phyloP scores from a whole-genome alignment of 345 rosid species.

The Gossypium rotundifolium region DNA sequence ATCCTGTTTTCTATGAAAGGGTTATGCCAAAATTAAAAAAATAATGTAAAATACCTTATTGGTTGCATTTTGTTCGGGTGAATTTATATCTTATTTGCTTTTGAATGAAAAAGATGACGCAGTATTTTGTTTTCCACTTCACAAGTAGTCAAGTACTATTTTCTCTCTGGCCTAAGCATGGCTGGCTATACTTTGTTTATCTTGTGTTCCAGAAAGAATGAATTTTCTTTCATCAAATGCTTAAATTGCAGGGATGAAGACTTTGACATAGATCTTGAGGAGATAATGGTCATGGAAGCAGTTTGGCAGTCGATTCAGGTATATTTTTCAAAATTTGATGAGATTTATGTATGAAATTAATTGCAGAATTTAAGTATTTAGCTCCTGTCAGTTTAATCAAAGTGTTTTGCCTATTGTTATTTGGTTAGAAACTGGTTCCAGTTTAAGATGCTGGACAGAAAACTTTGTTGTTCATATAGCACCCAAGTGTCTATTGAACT shows the following conservation, averaged over 20 bases:
- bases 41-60: not conserved
- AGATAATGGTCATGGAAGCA: conserved; percentile 94
- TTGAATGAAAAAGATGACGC: not conserved
- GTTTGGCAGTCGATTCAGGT: conserved; percentile 97
- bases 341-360: not conserved
- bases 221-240: conserved; percentile 8
- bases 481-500: no score
- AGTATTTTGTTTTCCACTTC: not conserved
- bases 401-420: not conserved
- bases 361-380: not conserved
- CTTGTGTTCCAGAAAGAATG: not conserved
- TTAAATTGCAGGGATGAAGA: conserved; percentile 67
- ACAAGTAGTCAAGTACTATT: not conserved
- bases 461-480: not conserved
- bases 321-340: not conserved
- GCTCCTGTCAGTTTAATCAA: not conserved
- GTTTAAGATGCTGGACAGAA: not conserved
- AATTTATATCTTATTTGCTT: not conserved
- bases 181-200: not conserved
- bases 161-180: not conserved
- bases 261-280: conserved; percentile 90
- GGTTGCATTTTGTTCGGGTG: not conserved
- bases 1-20: not conserved
- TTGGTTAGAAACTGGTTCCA: conserved; percentile 1
- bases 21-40: not conserved